A percentile compares a stretch with the other conserved stretches of the same genome.
phyloP scores from a whole-genome alignment of 768 basidiomycete genomes.

The Mycena vulgaris region DNA sequence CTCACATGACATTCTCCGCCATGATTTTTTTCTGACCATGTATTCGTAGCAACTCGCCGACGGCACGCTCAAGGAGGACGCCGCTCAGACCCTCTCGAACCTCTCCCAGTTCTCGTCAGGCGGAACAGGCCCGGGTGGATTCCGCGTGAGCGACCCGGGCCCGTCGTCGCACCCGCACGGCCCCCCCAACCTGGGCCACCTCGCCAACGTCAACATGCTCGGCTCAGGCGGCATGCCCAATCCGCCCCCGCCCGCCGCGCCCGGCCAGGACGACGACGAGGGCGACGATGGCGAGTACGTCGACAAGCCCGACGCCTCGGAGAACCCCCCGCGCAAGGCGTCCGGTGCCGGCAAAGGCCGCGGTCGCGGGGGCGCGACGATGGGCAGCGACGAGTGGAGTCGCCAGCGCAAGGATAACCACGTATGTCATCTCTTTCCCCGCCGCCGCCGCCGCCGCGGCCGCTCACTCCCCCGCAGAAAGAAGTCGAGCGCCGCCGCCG shows the following conservation, averaged over 20 bases:
- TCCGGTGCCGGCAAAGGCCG: slow-evolving; percentile 58
- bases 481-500: slow-evolving; percentile 96
- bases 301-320: slow-evolving; percentile 40
- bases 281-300: slow-evolving; percentile 41
- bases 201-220: slow-evolving; percentile 42
- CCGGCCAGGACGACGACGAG: slow-evolving; percentile 46
- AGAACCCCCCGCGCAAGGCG: slow-evolving; percentile 46
- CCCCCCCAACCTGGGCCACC: slow-evolving; percentile 76
- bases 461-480: slow-evolving; percentile 74
- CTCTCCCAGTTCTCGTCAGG: slow-evolving; percentile 48
- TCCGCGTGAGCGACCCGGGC: slow-evolving; percentile 75
- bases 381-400: slow-evolving; percentile 86
- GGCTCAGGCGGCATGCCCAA: slow-evolving; percentile 63
- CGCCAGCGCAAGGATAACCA: slow-evolving; percentile 88
- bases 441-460: background rate
- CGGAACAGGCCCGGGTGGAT: slow-evolving; percentile 58
- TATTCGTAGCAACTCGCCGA: slow-evolving; percentile 34
- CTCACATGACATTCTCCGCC: slow-evolving; percentile 34
- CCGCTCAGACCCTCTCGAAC: slow-evolving; percentile 45
- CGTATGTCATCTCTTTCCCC: slow-evolving; percentile 57
- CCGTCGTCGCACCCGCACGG: slow-evolving; percentile 83
- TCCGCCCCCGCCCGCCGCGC: slow-evolving; percentile 40
- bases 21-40: background rate
- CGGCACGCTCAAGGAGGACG: slow-evolving; percentile 45
- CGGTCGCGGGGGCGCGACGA: slow-evolving; percentile 70